Evolutionary conservation across 768 basidiomycete genomes (phyloP).

Genomic region (Candolleomyces aberdarensis): DNA sequence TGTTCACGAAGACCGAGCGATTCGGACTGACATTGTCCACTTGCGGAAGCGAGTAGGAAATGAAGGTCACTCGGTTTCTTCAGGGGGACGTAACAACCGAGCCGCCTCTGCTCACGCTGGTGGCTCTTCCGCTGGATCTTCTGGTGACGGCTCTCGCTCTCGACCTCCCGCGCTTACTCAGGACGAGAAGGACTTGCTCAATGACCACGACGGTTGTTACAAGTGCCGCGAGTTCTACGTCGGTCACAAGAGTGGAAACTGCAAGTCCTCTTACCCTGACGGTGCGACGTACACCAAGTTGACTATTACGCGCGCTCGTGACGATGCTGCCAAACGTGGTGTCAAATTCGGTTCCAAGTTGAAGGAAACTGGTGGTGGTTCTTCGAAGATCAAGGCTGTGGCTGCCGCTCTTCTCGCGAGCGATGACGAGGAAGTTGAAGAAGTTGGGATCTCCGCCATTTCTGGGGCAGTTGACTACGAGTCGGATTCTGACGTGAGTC

Average conservation of each 20-base stretch:
- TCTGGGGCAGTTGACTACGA: too few species aligned
- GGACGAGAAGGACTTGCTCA: not conserved
- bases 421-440: too few species aligned
- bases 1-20: not conserved
- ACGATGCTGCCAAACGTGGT: slow-evolving; percentile 1
- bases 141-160: not conserved
- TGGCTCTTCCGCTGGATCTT: too few species aligned
- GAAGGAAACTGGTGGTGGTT: slow-evolving; percentile 23
- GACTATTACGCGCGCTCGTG: not conserved
- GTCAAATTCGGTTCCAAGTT: slow-evolving; percentile 34
- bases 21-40: too few species aligned
- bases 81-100: not conserved
- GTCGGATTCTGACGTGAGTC: too few species aligned
- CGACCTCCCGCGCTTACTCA: not conserved
- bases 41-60: too few species aligned
- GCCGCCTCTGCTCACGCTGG: too few species aligned
- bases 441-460: too few species aligned
- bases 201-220: not conserved
- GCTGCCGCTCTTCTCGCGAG: not conserved
- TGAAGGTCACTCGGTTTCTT: not conserved
- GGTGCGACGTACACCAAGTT: not conserved
- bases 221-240: not conserved
- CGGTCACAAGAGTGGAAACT: not conserved
- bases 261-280: not conserved
- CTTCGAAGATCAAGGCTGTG: not conserved